Evolutionary conservation across 805 yeast species (phyloP), one percentile per base, ranked within the genome.

Genomic region (Candida rishiriensis): DNA sequence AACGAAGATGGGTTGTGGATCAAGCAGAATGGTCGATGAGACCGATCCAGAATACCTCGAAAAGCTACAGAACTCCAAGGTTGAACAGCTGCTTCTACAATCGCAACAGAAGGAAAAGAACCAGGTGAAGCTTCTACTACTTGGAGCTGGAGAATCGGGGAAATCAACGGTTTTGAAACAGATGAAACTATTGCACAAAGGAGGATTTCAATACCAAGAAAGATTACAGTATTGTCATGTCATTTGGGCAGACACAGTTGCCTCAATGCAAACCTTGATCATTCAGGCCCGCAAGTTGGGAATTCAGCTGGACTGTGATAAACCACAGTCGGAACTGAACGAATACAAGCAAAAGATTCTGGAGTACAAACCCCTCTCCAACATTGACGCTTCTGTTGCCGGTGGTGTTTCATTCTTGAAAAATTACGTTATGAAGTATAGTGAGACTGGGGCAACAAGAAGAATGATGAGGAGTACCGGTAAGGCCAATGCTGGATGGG

Each of bases 81-180:
- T 86, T 41, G 90, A 85, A 51, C 82, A 80, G 55, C 67, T 79
- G 14, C 59, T 85, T 43, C 74, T 71, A 49, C 65, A 71, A 49
- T 76, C 70, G 47, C 76, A 73, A 48, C 76, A 74, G 46, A 66
- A 70, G 39, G 81, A 76, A 38, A 78, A 73, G 54, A 76, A 78
- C 47, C 83, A 78, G 52, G 75, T 84, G 31, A 88, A 84, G 60
- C 70, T 91, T 48, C 65, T 91, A 34, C 70, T 91, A n/a, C 66
- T 89, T 31, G 97, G 98, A 35, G 87, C 98, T 0, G 98, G 97
- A 4, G 98, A 90, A 60, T 82, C 91, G 41, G 97, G 98, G 6
- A 90, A 90, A 61, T 85, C 96, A 2, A 90, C 98, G 0, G 96
- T 90, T 7, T 67, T 90, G 52, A 90, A 90, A 63, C 97, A 90